Percentiles rank a stretch among this genome's conserved stretches.
phyloP scores from a whole-genome alignment of 2,329 filamentous ascomycete species.

The Chaetomiaceae sp. region DNA sequence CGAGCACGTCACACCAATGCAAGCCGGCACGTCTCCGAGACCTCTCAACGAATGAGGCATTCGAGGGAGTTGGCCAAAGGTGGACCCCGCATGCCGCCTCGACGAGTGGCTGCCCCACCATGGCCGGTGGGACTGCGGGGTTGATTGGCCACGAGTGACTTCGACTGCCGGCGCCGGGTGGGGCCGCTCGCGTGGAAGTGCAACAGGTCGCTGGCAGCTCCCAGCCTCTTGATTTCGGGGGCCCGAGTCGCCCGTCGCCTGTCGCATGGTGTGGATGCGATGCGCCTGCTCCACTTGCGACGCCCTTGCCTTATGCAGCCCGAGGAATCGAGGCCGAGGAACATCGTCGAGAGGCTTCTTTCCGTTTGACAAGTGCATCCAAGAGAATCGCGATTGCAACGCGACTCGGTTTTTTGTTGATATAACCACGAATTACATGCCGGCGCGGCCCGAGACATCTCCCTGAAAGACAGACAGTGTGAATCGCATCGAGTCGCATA shows the following conservation, averaged over 20 bases:
- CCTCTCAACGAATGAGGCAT: neutral
- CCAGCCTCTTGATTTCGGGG: conserved; percentile 35
- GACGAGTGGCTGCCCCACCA: conserved; percentile 1
- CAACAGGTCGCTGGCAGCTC: conserved; percentile 10
- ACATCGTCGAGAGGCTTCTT: neutral
- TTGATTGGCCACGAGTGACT: conserved; percentile 15
- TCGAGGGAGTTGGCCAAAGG: neutral
- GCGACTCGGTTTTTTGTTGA: neutral
- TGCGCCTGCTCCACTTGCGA: neutral
- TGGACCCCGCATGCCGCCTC: too few relatives aligned
- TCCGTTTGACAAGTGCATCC: neutral
- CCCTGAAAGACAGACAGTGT: neutral
- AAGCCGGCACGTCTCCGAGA: neutral
- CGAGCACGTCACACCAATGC: neutral
- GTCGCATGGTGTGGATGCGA: neutral
- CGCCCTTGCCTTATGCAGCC: conserved; percentile 6
- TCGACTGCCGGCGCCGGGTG: neutral
- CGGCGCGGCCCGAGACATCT: neutral
- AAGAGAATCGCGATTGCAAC: neutral
- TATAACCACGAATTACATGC: neutral
- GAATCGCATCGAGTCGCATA: neutral
- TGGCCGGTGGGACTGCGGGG: conserved; percentile 3
- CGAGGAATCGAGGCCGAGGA: neutral
- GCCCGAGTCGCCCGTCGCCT: conserved; percentile 1
- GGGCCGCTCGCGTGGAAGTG: neutral